Percentiles rank a stretch among this genome's conserved stretches.
phyloP scores from a whole-genome alignment of 78 protist genomes.

The Dictyostelium firmibasis region DNA sequence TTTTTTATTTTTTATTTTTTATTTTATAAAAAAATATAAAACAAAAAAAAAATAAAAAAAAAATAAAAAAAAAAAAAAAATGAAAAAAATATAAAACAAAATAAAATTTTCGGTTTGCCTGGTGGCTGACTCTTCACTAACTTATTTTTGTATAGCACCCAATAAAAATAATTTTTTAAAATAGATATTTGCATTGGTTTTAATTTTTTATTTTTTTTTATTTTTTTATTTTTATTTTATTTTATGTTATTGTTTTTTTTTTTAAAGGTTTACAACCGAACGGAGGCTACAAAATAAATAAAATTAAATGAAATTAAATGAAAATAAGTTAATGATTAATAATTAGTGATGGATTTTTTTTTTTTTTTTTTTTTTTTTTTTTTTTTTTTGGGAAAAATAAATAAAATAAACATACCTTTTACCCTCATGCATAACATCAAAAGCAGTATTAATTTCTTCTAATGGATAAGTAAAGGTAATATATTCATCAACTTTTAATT shows the following conservation, averaged over 20 bases:
- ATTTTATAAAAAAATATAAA: not conserved
- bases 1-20: not conserved
- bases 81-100: not conserved
- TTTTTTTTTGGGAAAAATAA: not conserved
- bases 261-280: conserved; percentile 31
- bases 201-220: not conserved
- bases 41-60: not conserved
- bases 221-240: not conserved
- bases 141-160: not conserved
- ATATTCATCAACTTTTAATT: conserved; percentile 88
- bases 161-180: not conserved
- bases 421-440: conserved; percentile 84
- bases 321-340: not conserved
- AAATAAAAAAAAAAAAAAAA: conserved; percentile 7
- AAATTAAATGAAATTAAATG: not conserved
- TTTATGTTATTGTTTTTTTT: no score
- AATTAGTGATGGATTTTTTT: no score
- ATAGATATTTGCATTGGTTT: not conserved
- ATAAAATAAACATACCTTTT: conserved; percentile 37
- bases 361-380: conserved; percentile 17
- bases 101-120: not conserved
- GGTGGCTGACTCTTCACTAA: not conserved
- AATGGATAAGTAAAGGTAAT: conserved; percentile 72
- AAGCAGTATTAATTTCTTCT: conserved; percentile 78
- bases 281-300: conserved; percentile 3